phyloP scores from a whole-genome alignment of 2,329 filamentous ascomycete genomes.

The Colletotrichum cereale region DNA sequence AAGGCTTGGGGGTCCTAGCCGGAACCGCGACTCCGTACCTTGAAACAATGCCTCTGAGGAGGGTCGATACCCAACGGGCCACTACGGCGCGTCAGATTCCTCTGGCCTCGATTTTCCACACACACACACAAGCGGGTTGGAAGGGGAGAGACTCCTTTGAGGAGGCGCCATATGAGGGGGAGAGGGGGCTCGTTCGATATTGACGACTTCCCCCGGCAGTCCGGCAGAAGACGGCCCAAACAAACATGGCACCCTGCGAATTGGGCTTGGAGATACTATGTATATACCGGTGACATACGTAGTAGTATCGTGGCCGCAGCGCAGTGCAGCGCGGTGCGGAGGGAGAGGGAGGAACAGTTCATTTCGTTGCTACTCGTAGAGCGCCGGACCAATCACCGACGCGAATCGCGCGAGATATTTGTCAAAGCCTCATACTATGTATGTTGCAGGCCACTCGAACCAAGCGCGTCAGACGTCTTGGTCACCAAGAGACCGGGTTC shows the following conservation, averaged over 20 bases:
- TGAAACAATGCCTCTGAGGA: constrained; percentile 3
- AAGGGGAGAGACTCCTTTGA: neutral
- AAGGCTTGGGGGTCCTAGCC: neutral
- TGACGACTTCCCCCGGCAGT: neutral
- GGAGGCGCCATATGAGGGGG: neutral
- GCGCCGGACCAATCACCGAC: neutral
- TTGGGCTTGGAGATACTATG: neutral
- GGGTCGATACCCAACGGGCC: neutral
- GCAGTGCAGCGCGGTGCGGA: no score
- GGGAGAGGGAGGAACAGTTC: neutral
- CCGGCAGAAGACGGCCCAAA: neutral
- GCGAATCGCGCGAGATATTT: neutral
- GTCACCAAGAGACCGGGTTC: neutral
- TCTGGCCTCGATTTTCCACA: neutral
- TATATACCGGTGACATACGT: neutral
- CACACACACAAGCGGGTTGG: neutral
- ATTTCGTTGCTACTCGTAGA: constrained; percentile 3
- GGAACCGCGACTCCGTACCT: neutral
- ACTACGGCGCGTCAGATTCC: neutral
- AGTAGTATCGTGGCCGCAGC: neutral
- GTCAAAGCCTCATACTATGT: neutral
- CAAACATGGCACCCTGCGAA: neutral
- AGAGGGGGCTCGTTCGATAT: neutral
- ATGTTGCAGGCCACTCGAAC: neutral
- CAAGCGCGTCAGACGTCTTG: neutral